A percentile compares a stretch with the other conserved stretches of the same genome.
phyloP scores from a whole-genome alignment of 2,329 filamentous ascomycete genomes.

The Aspergillus sp. region DNA sequence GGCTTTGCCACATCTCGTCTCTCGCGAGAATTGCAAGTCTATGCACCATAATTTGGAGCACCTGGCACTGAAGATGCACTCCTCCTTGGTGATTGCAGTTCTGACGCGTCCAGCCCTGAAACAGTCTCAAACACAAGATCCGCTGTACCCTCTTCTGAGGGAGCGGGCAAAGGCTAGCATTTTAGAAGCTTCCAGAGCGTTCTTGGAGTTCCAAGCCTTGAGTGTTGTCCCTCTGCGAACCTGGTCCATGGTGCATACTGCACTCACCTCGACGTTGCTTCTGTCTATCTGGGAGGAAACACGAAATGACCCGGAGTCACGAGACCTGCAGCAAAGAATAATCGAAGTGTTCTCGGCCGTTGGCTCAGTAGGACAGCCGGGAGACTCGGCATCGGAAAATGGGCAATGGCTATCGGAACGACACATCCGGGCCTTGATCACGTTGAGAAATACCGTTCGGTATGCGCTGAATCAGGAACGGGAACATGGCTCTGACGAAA shows the following conservation, averaged over 20 bases:
- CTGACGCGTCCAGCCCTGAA: constrained; percentile 58
- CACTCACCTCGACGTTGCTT: constrained; percentile 31
- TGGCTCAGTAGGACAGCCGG: constrained; percentile 11
- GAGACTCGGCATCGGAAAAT: constrained; percentile 14
- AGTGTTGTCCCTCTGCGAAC: constrained; percentile 30
- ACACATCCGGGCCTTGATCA: constrained; percentile 30
- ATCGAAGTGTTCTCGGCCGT: constrained; percentile 29
- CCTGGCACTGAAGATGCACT: constrained; percentile 55
- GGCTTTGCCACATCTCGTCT: constrained; percentile 51
- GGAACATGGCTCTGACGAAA: constrained; percentile 1
- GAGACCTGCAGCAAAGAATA: constrained; percentile 27
- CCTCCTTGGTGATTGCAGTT: constrained; percentile 56
- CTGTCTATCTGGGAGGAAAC: constrained; percentile 36
- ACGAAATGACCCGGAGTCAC: constrained; percentile 28
- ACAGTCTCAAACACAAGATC: constrained; percentile 7
- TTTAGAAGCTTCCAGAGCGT: constrained; percentile 28
- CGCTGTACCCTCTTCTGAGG: constrained; percentile 15
- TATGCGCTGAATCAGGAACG: constrained; percentile 15
- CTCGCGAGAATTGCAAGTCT: constrained; percentile 36
- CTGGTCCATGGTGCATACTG: constrained; percentile 37
- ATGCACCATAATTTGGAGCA: constrained; percentile 53
- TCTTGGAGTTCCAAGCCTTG: constrained; percentile 32
- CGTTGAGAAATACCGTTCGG: constrained; percentile 20
- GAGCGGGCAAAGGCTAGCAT: constrained; percentile 24
- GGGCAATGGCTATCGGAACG: constrained; percentile 28